Base-by-base conservation (phyloP, 1,284 basidiomycete genomes). In the Leucoagaricus sp. region DNA sequence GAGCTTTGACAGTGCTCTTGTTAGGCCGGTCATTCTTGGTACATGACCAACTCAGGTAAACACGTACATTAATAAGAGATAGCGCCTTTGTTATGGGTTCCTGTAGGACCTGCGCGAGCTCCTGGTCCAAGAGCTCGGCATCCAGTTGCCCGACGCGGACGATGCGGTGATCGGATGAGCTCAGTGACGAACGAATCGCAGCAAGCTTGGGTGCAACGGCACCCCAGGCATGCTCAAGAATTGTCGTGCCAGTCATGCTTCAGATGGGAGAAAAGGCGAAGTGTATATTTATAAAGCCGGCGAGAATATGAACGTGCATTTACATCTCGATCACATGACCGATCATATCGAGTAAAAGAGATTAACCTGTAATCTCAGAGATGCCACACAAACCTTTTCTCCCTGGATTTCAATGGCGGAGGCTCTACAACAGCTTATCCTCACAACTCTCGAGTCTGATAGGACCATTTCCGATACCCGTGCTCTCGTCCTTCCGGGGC, bases 81-180 rank as follows among this genome's bases (percentile, higher is more conserved):
- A 98, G 70, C 1, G 94, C 86, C 60, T 85, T 87, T 59, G 79
- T 79, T 44, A 98, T 72, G n/a, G 94, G 94, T 55, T 93, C 92
- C 63, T 86, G 85, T 17, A 99, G 80, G 60, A 98, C 77, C 25
- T 87, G 82, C 17, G 91, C 84, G 15, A 99, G 83, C 63, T 98
- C 95, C 58, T 89, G 85, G 74, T 99, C 97, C 45, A 99, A 83
- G 28, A 96, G 79, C 65, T 95, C 90, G 0, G 96, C 88, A 72
- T 99, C 97, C 47, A 98, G 84, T 73, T 98, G 94, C 25, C 90
- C 90, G 40, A 98, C 94, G 51, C 96, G 89, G 29, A 87, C 80
- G 6, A 89, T 77, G 21, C 87, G 78, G 26, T 79, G 69, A 50
- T 63, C 57, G 12, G 65, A 59, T 7, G 68, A 61, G 25, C 62